Percentiles rank a stretch among this genome's conserved stretches.
phyloP scores from a whole-genome alignment of 139 green algal genomes.

The Chlamydomonas asymmetrica region DNA sequence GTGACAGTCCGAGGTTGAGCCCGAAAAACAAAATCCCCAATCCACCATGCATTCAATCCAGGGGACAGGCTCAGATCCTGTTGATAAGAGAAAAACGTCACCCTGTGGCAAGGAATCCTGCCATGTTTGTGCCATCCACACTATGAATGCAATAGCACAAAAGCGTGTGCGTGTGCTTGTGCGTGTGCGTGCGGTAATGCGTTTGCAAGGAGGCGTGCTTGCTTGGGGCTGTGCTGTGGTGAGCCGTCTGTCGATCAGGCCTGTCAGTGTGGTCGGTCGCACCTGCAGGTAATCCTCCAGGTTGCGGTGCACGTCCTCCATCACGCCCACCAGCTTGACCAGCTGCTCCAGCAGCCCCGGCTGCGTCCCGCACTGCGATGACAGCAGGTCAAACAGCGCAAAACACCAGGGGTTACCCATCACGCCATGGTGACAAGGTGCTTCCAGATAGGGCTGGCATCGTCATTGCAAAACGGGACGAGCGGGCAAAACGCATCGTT shows the following conservation, averaged over 20 bases:
- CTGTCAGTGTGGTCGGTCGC: background rate
- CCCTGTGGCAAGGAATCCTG: background rate
- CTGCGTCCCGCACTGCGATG: slow-evolving; percentile 26
- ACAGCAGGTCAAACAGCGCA: slow-evolving; percentile 2
- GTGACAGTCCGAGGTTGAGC: background rate
- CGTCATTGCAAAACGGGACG: background rate
- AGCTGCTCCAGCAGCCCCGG: slow-evolving; percentile 59
- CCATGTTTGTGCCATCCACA: too few species aligned
- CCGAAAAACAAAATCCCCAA: background rate
- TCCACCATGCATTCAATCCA: background rate
- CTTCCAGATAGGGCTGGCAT: background rate
- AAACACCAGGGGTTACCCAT: background rate
- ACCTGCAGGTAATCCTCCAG: slow-evolving; percentile 55
- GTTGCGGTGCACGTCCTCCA: slow-evolving; percentile 68
- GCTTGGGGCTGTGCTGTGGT: background rate
- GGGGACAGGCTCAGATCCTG: too few species aligned
- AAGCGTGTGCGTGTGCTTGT: too few species aligned
- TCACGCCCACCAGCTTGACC: slow-evolving; percentile 62
- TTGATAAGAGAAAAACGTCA: too few species aligned
- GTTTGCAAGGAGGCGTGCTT: too few species aligned
- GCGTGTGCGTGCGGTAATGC: too few species aligned
- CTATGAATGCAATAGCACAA: too few species aligned
- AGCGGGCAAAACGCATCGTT: background rate
- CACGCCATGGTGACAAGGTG: too few species aligned
- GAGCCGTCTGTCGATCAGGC: background rate